These are phyloP conservation scores for Avena sativa DNA, from an alignment of 176 grass and related monocot species.

Conservation along the genomic window DNA sequence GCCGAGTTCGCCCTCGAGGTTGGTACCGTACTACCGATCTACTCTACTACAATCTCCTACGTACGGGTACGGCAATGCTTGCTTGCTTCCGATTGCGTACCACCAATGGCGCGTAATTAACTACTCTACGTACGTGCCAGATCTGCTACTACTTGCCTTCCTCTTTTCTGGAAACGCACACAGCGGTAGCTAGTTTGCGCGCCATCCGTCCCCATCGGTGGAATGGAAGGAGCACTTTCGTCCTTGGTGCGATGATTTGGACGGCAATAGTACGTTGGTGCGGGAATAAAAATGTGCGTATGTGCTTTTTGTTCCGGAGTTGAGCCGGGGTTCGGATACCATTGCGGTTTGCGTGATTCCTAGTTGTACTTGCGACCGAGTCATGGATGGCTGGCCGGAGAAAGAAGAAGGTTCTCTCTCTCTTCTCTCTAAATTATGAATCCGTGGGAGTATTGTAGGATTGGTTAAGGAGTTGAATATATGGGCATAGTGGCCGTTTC, in stretches of 20 bases:
- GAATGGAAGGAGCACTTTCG: neutral
- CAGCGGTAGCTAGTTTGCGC: neutral
- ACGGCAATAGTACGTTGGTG: neutral
- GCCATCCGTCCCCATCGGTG: neutral
- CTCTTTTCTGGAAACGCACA: neutral
- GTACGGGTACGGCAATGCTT: too few relatives aligned
- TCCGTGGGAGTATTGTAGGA: too few relatives aligned
- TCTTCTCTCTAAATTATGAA: too few relatives aligned
- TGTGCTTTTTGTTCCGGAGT: neutral
- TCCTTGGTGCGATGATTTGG: slow-evolving; percentile 8
- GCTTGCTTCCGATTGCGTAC: too few relatives aligned
- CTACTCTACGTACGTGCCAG: neutral
- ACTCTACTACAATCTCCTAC: neutral
- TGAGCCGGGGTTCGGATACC: neutral
- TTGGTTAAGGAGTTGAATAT: too few relatives aligned
- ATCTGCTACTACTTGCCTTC: too few relatives aligned
- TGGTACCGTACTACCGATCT: too few relatives aligned
- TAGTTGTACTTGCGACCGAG: neutral
- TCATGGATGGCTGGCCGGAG: neutral
- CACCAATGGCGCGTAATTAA: neutral
- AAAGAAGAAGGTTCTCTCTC: neutral
- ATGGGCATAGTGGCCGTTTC: too few relatives aligned
- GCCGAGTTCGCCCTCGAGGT: slow-evolving; percentile 77
- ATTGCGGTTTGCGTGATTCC: neutral
- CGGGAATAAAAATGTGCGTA: neutral